Percentiles rank a stretch among this genome's conserved stretches.
These are phyloP conservation scores for Calocybe cyanea DNA, from an alignment of 768 basidiomycete species.

Conservation along the genomic window DNA sequence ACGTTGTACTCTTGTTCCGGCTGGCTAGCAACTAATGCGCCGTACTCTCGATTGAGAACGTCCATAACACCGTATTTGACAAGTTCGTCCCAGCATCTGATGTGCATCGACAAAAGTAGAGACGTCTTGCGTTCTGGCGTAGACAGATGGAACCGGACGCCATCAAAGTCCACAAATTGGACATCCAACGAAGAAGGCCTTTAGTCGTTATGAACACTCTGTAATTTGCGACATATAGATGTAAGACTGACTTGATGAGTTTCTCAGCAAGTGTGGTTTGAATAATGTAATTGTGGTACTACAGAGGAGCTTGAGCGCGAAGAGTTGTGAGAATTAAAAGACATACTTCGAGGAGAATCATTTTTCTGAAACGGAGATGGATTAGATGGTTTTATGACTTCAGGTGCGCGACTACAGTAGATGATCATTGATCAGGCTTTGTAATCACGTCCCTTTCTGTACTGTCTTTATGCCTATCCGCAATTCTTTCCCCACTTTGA, in stretches of 20 bases:
- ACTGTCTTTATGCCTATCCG: too few relatives aligned
- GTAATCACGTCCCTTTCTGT: too few relatives aligned
- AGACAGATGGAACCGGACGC: constrained; percentile 90
- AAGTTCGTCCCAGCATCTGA: constrained; percentile 96
- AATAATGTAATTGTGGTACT: constrained; percentile 93
- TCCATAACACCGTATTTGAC: constrained; percentile 81
- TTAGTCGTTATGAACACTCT: constrained; percentile 13
- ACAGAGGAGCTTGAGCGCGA: constrained; percentile 9
- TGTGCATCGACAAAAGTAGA: constrained; percentile 90
- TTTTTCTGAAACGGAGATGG: constrained; percentile 21
- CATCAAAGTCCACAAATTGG: constrained; percentile 96
- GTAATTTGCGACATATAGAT: not conserved
- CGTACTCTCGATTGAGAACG: constrained; percentile 81
- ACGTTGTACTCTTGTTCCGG: constrained; percentile 89
- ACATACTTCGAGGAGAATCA: constrained; percentile 84
- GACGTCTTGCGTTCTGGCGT: constrained; percentile 82
- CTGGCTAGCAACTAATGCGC: constrained; percentile 56
- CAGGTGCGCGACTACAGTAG: not conserved
- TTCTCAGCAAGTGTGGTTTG: constrained; percentile 87
- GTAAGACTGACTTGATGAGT: constrained; percentile 60
- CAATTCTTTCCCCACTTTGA: too few relatives aligned
- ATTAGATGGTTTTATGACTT: too few relatives aligned
- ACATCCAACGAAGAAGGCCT: constrained; percentile 93
- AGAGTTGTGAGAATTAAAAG: not conserved
- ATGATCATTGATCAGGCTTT: too few relatives aligned